phyloP scores from a whole-genome alignment of 768 basidiomycete genomes.

The Pulveroboletus sp. region DNA sequence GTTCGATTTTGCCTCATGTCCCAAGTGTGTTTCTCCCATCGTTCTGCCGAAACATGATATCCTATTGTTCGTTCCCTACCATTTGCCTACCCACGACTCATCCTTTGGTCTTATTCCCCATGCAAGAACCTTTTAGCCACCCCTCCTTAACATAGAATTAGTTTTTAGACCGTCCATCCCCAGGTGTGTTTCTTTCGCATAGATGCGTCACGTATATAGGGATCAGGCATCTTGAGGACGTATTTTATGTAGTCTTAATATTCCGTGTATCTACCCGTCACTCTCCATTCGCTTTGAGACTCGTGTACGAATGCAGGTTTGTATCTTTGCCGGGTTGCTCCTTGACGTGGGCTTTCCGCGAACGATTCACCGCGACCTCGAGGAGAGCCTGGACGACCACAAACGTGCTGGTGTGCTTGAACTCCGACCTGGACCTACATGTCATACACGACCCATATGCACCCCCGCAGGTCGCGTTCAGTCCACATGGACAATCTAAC shows the following conservation, averaged over 20 bases:
- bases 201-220: slow-evolving; percentile 31
- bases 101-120: neutral
- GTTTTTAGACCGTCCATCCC: slow-evolving; percentile 18
- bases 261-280: slow-evolving; percentile 25
- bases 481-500: slow-evolving; percentile 20
- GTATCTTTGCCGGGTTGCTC: slow-evolving; percentile 5
- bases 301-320: slow-evolving; percentile 19
- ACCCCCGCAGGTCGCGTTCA: slow-evolving; percentile 7
- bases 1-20: neutral
- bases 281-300: slow-evolving; percentile 4
- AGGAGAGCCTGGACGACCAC: too few relatives aligned
- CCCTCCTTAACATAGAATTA: slow-evolving; percentile 19
- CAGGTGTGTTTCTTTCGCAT: slow-evolving; percentile 14
- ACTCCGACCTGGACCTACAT: slow-evolving; percentile 1
- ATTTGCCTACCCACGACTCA: slow-evolving; percentile 3
- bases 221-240: slow-evolving; percentile 34
- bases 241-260: slow-evolving; percentile 33
- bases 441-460: slow-evolving; percentile 10
- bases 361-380: neutral
- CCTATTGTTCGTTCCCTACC: slow-evolving; percentile 13
- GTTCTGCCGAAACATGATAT: slow-evolving; percentile 13
- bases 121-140: slow-evolving; percentile 6
- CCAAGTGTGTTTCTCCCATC: slow-evolving; percentile 6
- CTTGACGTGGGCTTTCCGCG: neutral
- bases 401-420: neutral